Percentiles rank a stretch among this genome's conserved stretches.
Conservation (phyloP, 1,284 basidiomycete genomes). For the Anthracocystis panici-leucophaei region DNA sequence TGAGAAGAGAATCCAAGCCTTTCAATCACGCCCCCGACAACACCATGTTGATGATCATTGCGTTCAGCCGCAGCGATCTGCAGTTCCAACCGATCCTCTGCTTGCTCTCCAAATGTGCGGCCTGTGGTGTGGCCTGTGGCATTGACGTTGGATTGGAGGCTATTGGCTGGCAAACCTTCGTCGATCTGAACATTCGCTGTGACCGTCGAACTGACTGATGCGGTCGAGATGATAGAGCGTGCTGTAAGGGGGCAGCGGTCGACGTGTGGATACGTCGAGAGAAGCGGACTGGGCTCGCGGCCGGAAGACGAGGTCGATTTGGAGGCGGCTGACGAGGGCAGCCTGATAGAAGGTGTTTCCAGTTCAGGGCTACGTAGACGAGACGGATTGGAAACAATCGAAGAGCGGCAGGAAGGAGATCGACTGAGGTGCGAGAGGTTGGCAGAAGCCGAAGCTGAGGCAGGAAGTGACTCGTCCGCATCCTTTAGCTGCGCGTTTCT, state of each 20-base stretch:
- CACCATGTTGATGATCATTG: constrained; percentile 50
- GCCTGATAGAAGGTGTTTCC: constrained; percentile 29
- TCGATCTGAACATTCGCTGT: constrained; percentile 48
- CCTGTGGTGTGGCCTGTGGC: constrained; percentile 39
- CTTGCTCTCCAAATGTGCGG: constrained; percentile 20
- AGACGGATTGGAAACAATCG: constrained; percentile 20
- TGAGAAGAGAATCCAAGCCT: constrained; percentile 31
- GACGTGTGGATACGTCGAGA: constrained; percentile 14
- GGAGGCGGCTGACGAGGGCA: constrained; percentile 14
- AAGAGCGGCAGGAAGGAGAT: constrained; percentile 26
- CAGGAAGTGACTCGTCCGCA: constrained; percentile 18
- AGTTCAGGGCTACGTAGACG: constrained; percentile 34
- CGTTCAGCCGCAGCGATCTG: constrained; percentile 51
- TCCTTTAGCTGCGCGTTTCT: background rate
- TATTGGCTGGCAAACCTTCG: constrained; percentile 22
- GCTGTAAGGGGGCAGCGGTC: constrained; percentile 28
- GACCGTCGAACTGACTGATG: constrained; percentile 32
- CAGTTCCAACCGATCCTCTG: constrained; percentile 40
- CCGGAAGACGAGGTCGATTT: constrained; percentile 23
- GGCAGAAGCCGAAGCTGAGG: constrained; percentile 30
- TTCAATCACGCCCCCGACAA: constrained; percentile 47
- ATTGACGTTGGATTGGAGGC: constrained; percentile 38
- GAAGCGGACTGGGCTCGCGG: constrained; percentile 28
- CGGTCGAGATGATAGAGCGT: constrained; percentile 34
- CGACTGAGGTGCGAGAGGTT: constrained; percentile 22